These are phyloP conservation scores for Pseudophaeomoniella oleicola DNA, from an alignment of 2,329 filamentous ascomycete species.

Conservation along the genomic window DNA sequence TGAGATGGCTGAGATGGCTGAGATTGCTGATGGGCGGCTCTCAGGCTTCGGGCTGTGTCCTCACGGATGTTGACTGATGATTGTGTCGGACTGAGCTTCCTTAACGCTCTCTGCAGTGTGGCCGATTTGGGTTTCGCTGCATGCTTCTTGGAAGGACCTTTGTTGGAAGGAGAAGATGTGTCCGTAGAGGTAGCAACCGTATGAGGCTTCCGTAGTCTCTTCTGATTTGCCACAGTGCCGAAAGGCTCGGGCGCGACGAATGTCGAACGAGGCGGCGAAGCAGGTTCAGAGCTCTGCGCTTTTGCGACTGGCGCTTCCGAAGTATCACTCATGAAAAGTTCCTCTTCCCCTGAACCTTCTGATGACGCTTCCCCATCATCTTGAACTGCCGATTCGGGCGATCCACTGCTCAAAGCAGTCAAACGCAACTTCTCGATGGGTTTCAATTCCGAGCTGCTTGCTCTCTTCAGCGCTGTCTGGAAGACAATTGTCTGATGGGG, in stretches of 20 bases:
- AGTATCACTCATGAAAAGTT: not conserved
- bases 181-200: conserved; percentile 3
- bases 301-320: not conserved
- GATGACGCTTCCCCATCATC: conserved; percentile 1
- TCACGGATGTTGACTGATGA: conserved; percentile 10
- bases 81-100: conserved; percentile 10
- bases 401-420: conserved; percentile 3
- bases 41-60: not conserved
- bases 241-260: not conserved
- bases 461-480: conserved; percentile 23
- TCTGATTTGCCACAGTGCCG: conserved; percentile 11
- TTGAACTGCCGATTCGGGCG: conserved; percentile 1
- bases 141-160: conserved; percentile 5
- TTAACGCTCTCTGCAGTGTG: conserved; percentile 11
- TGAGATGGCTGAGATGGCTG: not conserved
- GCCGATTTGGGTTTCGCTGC: conserved; percentile 4
- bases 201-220: conserved; percentile 11
- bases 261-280: not conserved
- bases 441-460: conserved; percentile 9
- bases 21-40: not conserved
- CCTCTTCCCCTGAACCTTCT: not conserved
- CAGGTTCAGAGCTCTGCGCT: not conserved
- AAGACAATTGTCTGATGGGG: conserved; percentile 32
- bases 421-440: conserved; percentile 7
- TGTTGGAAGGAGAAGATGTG: conserved; percentile 4